A percentile compares a stretch with the other conserved stretches of the same genome.
Conservation (phyloP, 441 rosid genomes). For the Pelargonium fulgidum region DNA sequence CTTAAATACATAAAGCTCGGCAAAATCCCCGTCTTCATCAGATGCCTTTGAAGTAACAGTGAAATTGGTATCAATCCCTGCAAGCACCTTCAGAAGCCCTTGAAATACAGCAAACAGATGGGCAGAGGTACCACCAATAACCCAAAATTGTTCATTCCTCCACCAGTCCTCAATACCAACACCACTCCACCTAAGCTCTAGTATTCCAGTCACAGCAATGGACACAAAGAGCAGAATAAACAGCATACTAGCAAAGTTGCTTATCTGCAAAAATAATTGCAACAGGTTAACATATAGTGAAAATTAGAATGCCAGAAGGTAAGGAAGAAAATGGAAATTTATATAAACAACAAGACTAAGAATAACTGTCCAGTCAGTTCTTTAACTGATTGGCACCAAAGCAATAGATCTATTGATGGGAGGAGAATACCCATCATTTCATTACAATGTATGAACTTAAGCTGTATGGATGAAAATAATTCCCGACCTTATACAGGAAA, state of each 20-base stretch:
- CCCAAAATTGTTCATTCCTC: slow-evolving; percentile 99
- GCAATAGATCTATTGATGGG: no score
- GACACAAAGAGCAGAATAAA: slow-evolving; percentile 85
- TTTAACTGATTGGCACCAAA: no score
- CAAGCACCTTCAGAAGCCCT: slow-evolving; percentile 90
- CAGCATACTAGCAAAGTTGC: slow-evolving; percentile 74
- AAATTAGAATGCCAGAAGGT: background rate
- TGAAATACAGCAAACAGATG: slow-evolving; percentile 92
- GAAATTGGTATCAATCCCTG: slow-evolving; percentile 85
- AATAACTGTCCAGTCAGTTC: no score
- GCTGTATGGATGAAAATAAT: no score
- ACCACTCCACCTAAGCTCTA: slow-evolving; percentile 97
- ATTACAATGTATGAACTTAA: no score
- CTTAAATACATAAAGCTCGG: slow-evolving; percentile 84
- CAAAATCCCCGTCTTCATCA: slow-evolving; percentile 70
- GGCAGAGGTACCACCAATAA: slow-evolving; percentile 87
- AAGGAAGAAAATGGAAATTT: no score
- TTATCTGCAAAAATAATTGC: slow-evolving; percentile 47
- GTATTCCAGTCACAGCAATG: slow-evolving; percentile 73
- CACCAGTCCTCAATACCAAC: slow-evolving; percentile 96
- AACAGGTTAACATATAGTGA: slow-evolving; percentile 16
- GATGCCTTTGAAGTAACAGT: slow-evolving; percentile 91
- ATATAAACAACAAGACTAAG: no score
- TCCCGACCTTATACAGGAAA: no score
- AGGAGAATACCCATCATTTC: no score